Evolutionary conservation across 495 filamentous ascomycete species (phyloP).

Genomic region (Penicillium desertorum): DNA sequence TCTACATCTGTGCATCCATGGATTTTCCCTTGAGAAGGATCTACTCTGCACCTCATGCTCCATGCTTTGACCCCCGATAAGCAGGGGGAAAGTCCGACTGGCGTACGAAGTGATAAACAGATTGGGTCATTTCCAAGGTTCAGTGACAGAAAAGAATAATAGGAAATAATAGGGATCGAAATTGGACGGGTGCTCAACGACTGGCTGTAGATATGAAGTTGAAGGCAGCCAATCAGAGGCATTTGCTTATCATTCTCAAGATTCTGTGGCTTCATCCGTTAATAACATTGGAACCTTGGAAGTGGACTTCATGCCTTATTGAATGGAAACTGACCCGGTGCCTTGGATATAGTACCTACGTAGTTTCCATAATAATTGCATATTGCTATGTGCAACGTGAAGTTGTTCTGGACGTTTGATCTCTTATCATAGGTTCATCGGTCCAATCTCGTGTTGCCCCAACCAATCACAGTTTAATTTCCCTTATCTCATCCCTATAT

Average conservation of each 20-base stretch:
- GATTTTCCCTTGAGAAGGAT: background rate
- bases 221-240: slow-evolving; percentile 25
- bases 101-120: slow-evolving; percentile 4
- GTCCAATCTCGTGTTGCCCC: background rate
- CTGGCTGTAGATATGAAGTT: slow-evolving; percentile 36
- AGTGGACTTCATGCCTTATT: background rate
- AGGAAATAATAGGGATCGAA: background rate
- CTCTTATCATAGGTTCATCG: slow-evolving; percentile 21
- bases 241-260: slow-evolving; percentile 21
- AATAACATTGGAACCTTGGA: background rate
- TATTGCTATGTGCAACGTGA: background rate
- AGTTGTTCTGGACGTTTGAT: background rate
- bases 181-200: slow-evolving; percentile 12
- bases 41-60: background rate
- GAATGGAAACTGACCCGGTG: background rate
- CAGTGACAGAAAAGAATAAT: slow-evolving; percentile 9
- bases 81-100: background rate
- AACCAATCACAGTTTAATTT: slow-evolving; percentile 17
- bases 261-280: background rate
- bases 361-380: background rate
- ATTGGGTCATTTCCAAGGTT: slow-evolving; percentile 14
- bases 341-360: too few species aligned
- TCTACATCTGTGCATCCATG: background rate
- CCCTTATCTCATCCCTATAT: background rate
- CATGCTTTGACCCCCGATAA: slow-evolving; percentile 9